Evolutionary conservation across 768 basidiomycete genomes (phyloP), one percentile per base, ranked within the genome.

Genomic region (Boletus sensibilis): DNA sequence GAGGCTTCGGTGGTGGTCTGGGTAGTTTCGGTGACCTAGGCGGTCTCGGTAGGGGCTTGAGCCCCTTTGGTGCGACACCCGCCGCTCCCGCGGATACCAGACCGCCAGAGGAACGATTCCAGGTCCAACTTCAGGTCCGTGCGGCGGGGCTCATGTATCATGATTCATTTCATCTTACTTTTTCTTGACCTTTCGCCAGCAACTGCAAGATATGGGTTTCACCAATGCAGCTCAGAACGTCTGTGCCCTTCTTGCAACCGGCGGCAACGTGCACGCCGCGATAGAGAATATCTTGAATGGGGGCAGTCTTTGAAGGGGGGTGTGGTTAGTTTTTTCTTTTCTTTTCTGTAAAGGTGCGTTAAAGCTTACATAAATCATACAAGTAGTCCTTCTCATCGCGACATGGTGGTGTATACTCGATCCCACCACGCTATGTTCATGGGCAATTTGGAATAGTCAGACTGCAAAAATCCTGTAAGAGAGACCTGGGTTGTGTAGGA

Each of bases 131-230:
- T 5, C 87, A 89, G 81, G 90, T 87, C 0, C 14, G 67, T 60
- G 18, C 7, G 14, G 16, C 18, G n/a, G 4, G 3, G 8, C 14
- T 35, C 41, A 1, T 13, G 3, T 38, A 1, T 41, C 39, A 5
- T 3, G 11, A 16, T 41, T 7, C 41, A 1, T 57, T 55, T 48
- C 38, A 57, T 37, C n/a, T 20, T 1, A 10, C n/a, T 14, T 16
- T 39, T n/a, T n/a, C 1, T 23, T 51, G 14, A 23, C 3, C 5
- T n/a, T 49, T 20, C 1, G n/a, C 5, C 61, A 93, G 90, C 93
- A 95, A 87, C 72, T 98, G 66, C 88, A 92, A 68, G 91, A 90
- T 57, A 98, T 98, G 96, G 95, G 93, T 2, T 92, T 98, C 72
- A 83, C 80, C 50, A 94, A 96, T 54, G 93, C 93, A 9, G 71